Evolutionary conservation across 305 asterid genomes (phyloP).

Genomic region (Fraxinus albicans): DNA sequence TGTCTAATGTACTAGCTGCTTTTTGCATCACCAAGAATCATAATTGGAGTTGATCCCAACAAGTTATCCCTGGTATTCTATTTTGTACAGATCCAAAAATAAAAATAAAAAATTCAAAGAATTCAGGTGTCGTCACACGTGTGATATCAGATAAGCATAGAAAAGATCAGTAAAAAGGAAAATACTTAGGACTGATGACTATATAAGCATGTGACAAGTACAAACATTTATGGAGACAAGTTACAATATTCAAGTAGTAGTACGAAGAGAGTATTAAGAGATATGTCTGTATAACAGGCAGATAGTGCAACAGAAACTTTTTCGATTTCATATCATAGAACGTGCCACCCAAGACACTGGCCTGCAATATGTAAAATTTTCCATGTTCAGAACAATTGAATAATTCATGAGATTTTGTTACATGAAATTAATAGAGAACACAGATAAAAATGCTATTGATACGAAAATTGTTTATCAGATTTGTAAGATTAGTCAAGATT

Average conservation of each 20-base stretch:
- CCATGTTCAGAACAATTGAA: constrained; percentile 9
- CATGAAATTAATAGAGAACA: background rate
- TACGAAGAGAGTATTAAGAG: background rate
- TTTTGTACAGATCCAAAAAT: background rate
- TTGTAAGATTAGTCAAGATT: background rate
- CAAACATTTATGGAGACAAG: background rate
- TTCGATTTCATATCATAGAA: constrained; percentile 37
- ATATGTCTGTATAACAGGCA: background rate
- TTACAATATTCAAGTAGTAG: constrained; percentile 5
- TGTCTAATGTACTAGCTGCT: background rate
- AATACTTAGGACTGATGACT: background rate
- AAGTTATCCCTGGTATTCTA: background rate
- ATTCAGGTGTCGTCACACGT: background rate
- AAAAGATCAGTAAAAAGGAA: background rate
- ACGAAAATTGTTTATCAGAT: background rate
- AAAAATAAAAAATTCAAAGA: background rate
- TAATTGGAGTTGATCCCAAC: background rate
- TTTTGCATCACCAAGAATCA: background rate
- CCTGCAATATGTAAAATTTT: constrained; percentile 31
- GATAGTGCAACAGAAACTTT: background rate
- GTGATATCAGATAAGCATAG: background rate
- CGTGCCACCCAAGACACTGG: constrained; percentile 30
- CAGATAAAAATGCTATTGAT: constrained; percentile 8
- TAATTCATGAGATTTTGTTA: background rate
- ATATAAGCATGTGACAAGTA: background rate